phyloP scores from a whole-genome alignment of 345 rosid species.

The Dipteronia dyeriana region DNA sequence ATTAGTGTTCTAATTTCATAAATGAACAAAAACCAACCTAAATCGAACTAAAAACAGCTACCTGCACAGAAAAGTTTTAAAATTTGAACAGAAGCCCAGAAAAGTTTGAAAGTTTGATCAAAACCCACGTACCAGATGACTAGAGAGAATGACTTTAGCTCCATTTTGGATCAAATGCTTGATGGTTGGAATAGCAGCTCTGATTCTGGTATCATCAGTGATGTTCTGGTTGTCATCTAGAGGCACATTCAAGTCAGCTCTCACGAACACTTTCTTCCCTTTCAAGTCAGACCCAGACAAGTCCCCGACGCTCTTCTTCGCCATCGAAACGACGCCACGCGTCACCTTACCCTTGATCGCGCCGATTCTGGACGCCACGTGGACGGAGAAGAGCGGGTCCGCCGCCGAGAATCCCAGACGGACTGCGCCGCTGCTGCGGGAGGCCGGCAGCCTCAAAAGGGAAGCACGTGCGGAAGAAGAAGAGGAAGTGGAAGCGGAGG shows the following conservation, averaged over 20 bases:
- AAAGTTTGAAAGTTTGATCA: no score
- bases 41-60: neutral
- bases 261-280: conserved; percentile 92
- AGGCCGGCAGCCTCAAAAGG: conserved; percentile 42
- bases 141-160: conserved; percentile 93
- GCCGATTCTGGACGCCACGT: conserved; percentile 49
- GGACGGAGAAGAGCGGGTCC: conserved; percentile 50
- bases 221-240: conserved; percentile 87
- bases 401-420: conserved; percentile 65
- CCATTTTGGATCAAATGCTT: conserved; percentile 86
- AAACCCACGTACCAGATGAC: conserved; percentile 68
- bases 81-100: neutral
- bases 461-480: conserved; percentile 42
- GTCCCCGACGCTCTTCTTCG: conserved; percentile 94
- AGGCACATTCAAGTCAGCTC: conserved; percentile 96
- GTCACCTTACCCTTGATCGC: conserved; percentile 38
- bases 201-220: conserved; percentile 91
- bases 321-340: conserved; percentile 63
- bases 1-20: neutral
- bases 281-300: conserved; percentile 76
- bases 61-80: neutral
- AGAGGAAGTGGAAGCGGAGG: conserved; percentile 35
- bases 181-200: conserved; percentile 97
- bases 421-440: conserved; percentile 33
- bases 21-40: neutral